Base-by-base conservation (phyloP, 805 yeast genomes). In the Metschnikowia similis region DNA sequence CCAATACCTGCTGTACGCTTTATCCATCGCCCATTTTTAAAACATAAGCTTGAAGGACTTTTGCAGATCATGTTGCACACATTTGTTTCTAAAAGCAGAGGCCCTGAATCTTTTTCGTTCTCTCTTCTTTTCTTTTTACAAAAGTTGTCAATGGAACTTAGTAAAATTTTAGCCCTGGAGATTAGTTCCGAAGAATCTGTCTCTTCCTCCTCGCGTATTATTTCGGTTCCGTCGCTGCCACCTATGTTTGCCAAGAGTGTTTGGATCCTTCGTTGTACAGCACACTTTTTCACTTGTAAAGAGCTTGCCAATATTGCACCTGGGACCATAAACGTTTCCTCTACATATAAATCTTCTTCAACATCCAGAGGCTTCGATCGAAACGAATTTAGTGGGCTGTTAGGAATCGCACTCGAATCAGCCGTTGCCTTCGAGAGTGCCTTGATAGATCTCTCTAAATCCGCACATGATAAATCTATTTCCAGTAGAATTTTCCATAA, bases 21-120 rank as follows among this genome's bases (percentile, higher is more conserved):
- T 38, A 13, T 45, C 47, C 56, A 56, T 17, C 39, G 46, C 4
- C 59, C 59, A 13, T 41, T 45, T 27, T 44, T 46, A 39, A 35
- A 45, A 35, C 21, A 28, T 9, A 45, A 17, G n/a, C 29, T 28
- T 26, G 48, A 34, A 8, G 46, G 46, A 16, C 32, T 43, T 43
- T 35, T 43, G 34, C 46, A 43, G 21, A 43, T 43, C 46, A 43
- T 43, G 16, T 43, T 43, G 40, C 46, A 43, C 29, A 34, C 21
- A 8, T 43, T 43, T 10, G 36, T 17, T 17, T 31, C 35, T 26
- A 41, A 17, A 13, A 31, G 13, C 27, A 31, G 30, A 13, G 35
- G 14, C 37, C 21, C 34, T 6, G 34, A 14, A 2, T 14, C 29
- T 29, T 30, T 27, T 14, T 41, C 37, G 26, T 32, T 26, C 16